phyloP scores from a whole-genome alignment of 257 asterid species.

The Echium plantagineum region DNA sequence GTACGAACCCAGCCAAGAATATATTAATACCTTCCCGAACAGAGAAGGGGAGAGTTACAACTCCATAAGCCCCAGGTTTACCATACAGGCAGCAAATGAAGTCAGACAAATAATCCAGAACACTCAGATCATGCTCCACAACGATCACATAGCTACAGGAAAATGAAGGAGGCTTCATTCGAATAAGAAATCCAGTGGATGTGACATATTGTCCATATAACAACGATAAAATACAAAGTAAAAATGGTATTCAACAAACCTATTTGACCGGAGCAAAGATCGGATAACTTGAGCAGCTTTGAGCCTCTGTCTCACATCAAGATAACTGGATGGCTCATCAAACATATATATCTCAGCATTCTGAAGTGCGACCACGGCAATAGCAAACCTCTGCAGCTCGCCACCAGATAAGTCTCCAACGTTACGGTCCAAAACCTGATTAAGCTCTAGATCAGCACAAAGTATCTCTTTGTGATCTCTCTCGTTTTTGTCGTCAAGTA shows the following conservation, averaged over 20 bases:
- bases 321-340: slow-evolving; percentile 99
- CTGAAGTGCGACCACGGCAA: slow-evolving; percentile 88
- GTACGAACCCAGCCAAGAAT: slow-evolving; percentile 91
- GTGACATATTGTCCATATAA: not conserved
- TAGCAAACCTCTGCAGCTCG: slow-evolving; percentile 98
- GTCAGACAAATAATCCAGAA: slow-evolving; percentile 88
- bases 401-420: slow-evolving; percentile 99
- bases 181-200: not conserved
- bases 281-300: slow-evolving; percentile 94
- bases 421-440: slow-evolving; percentile 89
- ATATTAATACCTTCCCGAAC: slow-evolving; percentile 97
- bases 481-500: slow-evolving; percentile 91
- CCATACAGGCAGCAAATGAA: slow-evolving; percentile 97
- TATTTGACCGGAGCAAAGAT: slow-evolving; percentile 89
- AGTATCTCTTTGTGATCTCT: slow-evolving; percentile 65
- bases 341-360: slow-evolving; percentile 97
- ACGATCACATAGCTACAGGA: slow-evolving; percentile 71
- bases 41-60: slow-evolving; percentile 95
- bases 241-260: slow-evolving; percentile 22
- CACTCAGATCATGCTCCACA: slow-evolving; percentile 96
- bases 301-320: slow-evolving; percentile 97
- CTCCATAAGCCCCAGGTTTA: slow-evolving; percentile 94
- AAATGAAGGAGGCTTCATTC: not conserved
- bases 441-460: slow-evolving; percentile 75
- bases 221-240: slow-evolving; percentile 6